Base-by-base conservation (phyloP, 768 basidiomycete genomes). In the Thelephora ganbajun region DNA sequence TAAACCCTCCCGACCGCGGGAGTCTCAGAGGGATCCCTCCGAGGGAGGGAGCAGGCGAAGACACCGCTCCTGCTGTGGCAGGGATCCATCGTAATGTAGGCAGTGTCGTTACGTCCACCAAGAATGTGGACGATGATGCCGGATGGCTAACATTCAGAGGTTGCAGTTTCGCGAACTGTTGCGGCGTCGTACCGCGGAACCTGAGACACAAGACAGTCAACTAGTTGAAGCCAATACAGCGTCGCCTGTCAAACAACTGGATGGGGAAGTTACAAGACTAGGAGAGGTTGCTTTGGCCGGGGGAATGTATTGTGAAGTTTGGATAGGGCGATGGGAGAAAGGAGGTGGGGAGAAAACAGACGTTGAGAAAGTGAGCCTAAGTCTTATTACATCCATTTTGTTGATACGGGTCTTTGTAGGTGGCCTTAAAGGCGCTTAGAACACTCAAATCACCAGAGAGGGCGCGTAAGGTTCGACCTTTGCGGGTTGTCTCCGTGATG, bases 271-370 rank as follows among this genome's bases (percentile, higher is more conserved):
- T 2, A 63, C 55, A 42, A 69, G 63, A 47, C 47, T 46, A 0
- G 56, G 64, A 9, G 68, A 71, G 13, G 45, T 63, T n/a, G 57
- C 76, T 6, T 56, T 72, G 35, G 70, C 70, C 13, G 71, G 72
- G 39, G 77, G 79, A 26, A 65, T 65, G 18, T 74, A 74, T 50
- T 76, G 74, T 54, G 70, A 77, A 46, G 67, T 80, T 35, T 79
- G 66, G 62, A 56, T 68, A 48, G 79, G 77, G 14, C 61, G 54
- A 26, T 79, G 77, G 78, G 26, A 30, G 5, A 30, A 30, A n/a
- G 66, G 66, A 52, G 26, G 26, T 4, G 26, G 26, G 9, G 26
- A 30, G 4, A 30, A 30, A 30, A 9, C 9, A 30, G 26, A 30
- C 5, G 9, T 4, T 9, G 68, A 73, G 53, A 75, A 72, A 63